Base-by-base conservation (phyloP, 2,329 filamentous ascomycete species). In the Aureobasidium melanogenum region DNA sequence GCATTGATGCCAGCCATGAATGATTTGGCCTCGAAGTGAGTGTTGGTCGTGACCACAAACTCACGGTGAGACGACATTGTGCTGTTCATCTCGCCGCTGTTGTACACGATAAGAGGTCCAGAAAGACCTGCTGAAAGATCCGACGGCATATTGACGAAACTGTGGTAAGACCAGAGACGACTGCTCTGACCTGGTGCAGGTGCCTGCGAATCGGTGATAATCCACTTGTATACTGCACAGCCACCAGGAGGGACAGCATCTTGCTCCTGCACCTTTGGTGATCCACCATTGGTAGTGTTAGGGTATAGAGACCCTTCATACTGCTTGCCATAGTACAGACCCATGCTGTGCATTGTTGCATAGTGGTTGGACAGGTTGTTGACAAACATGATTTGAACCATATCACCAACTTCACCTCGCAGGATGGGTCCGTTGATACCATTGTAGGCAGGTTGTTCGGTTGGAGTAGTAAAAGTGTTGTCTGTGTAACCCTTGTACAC, bases 401-500 rank as follows among this genome's bases (percentile, higher is more conserved):
- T 61, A 48, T 70, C 68, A 26, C 67, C 67, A 15, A 70, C 67
- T 55, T 70, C 68, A 32, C 47, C 54, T n/a, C 68, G 54, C 12
- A 69, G 44, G 2, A 64, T 69, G 2, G 68, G 68, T 19, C 68
- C 68, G 51, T 64, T 65, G 24, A 64, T 67, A 6, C 68, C 68
- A 47, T 69, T 68, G 64, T 63, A 68, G n/a, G 64, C 58, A 9
- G 68, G 68, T 54, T 72, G 67, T 34, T 65, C 61, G 15, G 62
- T 63, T 24, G 59, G 47, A 3, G 62, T 52, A 4, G 50, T 64
- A 62, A 71, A 71, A n/a, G 60, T 64, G 10, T 59, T 48, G 39
- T 69, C 69, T 8, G 70, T 72, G 61, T 72, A 71, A 9, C 69
- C 70, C n/a, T 67, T 65, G 60, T 71, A 70, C 8, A 70, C 59